These are phyloP conservation scores for Boletales sp. DNA, from an alignment of 768 basidiomycete genomes.

Conservation along the genomic window DNA sequence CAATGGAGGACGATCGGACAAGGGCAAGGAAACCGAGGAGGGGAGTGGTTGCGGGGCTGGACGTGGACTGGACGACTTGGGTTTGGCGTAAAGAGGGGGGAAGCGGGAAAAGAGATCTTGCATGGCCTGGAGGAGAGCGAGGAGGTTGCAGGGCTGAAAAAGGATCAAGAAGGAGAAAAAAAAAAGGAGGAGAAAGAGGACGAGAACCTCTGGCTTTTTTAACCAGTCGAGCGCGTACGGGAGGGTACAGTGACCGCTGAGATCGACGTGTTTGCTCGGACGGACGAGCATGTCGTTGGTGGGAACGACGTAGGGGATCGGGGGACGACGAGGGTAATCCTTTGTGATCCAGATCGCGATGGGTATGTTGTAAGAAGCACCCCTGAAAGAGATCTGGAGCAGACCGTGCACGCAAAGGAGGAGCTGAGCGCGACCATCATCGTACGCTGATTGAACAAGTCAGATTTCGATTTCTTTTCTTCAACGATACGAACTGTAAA, in stretches of 20 bases:
- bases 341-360: conserved; percentile 82
- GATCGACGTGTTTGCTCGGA: conserved; percentile 70
- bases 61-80: conserved; percentile 34
- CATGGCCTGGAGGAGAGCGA: conserved; percentile 69
- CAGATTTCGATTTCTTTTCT: neutral
- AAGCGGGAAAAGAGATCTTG: conserved; percentile 78
- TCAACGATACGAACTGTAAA: conserved; percentile 53
- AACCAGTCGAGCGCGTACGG: conserved; percentile 78
- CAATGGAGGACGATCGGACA: conserved; percentile 33
- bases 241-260: conserved; percentile 68
- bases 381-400: conserved; percentile 78
- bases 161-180: neutral
- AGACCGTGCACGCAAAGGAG: conserved; percentile 90
- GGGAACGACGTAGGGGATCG: conserved; percentile 89
- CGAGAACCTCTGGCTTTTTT: conserved; percentile 61
- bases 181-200: conserved; percentile 7
- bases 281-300: conserved; percentile 88
- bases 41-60: conserved; percentile 10
- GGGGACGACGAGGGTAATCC: conserved; percentile 80
- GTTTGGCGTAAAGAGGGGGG: conserved; percentile 89
- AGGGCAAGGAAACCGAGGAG: conserved; percentile 8
- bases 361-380: conserved; percentile 88
- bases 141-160: conserved; percentile 70
- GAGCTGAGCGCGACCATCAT: conserved; percentile 90
- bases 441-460: conserved; percentile 58